Evolutionary conservation across 2,329 filamentous ascomycete species (phyloP).

Genomic region (Didymella sp.): DNA sequence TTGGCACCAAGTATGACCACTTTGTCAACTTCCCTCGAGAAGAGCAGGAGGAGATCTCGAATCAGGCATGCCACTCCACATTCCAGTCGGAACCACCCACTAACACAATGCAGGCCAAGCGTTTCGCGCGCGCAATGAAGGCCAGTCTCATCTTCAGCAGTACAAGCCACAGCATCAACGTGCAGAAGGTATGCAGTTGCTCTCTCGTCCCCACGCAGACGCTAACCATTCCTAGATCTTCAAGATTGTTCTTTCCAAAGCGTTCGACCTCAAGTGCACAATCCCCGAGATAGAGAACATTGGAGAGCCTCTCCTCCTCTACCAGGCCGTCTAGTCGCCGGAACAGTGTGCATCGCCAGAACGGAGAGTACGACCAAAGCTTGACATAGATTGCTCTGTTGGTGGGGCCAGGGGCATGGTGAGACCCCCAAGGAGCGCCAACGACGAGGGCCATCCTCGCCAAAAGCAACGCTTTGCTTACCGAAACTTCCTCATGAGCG

Average conservation of each 20-base stretch:
- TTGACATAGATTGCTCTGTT: constrained; percentile 1
- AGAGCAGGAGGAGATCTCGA: constrained; percentile 98
- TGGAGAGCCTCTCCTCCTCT: constrained; percentile 91
- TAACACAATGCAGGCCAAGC: constrained; percentile 70
- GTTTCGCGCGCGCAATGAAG: constrained; percentile 98
- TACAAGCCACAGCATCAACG: constrained; percentile 98
- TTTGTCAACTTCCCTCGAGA: constrained; percentile 98
- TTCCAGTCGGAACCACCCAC: background rate
- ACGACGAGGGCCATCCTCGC: background rate
- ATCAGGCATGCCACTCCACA: constrained; percentile 69
- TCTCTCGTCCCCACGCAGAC: rapidly evolving
- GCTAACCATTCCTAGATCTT: constrained; percentile 75
- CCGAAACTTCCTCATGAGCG: constrained; percentile 45
- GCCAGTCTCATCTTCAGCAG: constrained; percentile 97
- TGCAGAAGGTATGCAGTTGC: constrained; percentile 79
- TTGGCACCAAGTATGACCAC: constrained; percentile 98
- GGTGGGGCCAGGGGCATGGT: background rate
- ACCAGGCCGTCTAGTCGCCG: constrained; percentile 59
- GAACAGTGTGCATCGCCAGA: constrained; percentile 25
- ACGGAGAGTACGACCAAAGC: constrained; percentile 26
- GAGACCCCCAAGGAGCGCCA: background rate
- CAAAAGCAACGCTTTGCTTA: constrained; percentile 20
- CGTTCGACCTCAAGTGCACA: constrained; percentile 97
- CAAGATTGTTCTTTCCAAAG: constrained; percentile 98
- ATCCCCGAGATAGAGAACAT: constrained; percentile 99